Evolutionary conservation across 352 stramenopile species (phyloP).

Genomic region (Phytophthora rubi): DNA sequence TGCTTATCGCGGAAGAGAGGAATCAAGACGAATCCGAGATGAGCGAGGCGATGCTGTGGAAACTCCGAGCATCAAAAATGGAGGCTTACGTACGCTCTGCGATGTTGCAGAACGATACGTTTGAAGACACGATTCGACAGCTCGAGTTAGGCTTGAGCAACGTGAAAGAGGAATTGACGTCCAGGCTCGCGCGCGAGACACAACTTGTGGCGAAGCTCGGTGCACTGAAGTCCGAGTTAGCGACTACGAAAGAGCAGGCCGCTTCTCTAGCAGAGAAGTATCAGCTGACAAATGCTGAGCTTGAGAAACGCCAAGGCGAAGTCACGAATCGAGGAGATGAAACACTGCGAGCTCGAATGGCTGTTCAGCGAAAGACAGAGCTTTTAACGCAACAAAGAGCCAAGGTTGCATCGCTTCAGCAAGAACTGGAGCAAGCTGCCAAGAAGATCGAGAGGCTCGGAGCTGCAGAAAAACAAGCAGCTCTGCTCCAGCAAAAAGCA

Average conservation of each 20-base stretch:
- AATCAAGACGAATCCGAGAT: not conserved
- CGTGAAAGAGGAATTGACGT: slow-evolving; percentile 44
- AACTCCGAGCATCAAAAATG: slow-evolving; percentile 39
- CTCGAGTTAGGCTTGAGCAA: slow-evolving; percentile 50
- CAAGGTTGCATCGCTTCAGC: slow-evolving; percentile 34
- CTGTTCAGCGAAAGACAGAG: slow-evolving; percentile 60
- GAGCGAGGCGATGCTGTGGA: slow-evolving; percentile 35
- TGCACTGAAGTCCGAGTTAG: slow-evolving; percentile 39
- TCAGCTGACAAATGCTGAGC: slow-evolving; percentile 31
- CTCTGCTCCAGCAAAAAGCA: slow-evolving; percentile 38
- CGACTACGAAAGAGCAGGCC: slow-evolving; percentile 38
- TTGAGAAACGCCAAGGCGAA: slow-evolving; percentile 40
- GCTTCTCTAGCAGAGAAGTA: slow-evolving; percentile 45
- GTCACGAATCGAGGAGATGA: slow-evolving; percentile 33
- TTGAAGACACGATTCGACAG: slow-evolving; percentile 50
- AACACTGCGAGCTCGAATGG: slow-evolving; percentile 35
- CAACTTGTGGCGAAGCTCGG: slow-evolving; percentile 32
- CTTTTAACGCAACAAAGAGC: slow-evolving; percentile 50
- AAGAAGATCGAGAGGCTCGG: slow-evolving; percentile 36
- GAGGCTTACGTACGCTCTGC: slow-evolving; percentile 44
- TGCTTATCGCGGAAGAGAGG: not conserved
- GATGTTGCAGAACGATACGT: slow-evolving; percentile 50
- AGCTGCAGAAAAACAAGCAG: slow-evolving; percentile 34
- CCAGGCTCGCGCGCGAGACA: slow-evolving; percentile 38
- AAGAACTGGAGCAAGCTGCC: slow-evolving; percentile 33